These are phyloP conservation scores for Lagenidium giganteum DNA, from an alignment of 352 stramenopile species.

Conservation along the genomic window DNA sequence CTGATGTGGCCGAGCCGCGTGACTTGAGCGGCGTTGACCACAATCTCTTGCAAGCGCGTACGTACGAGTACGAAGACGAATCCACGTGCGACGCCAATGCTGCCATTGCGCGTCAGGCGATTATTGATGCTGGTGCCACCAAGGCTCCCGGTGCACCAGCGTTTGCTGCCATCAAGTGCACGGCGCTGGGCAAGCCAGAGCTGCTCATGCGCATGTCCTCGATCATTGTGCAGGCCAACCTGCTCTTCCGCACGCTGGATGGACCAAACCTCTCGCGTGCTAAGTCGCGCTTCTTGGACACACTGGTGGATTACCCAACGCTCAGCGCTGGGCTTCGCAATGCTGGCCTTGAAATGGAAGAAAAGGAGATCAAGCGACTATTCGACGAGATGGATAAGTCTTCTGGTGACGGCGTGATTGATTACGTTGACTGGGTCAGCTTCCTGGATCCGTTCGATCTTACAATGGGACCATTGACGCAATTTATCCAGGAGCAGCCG, in stretches of 20 bases:
- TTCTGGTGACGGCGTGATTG: constrained; percentile 70
- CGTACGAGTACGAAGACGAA: constrained; percentile 97
- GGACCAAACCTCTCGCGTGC: constrained; percentile 70
- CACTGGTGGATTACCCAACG: constrained; percentile 76
- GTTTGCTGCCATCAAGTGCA: constrained; percentile 97
- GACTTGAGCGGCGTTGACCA: constrained; percentile 75
- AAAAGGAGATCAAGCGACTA: constrained; percentile 59
- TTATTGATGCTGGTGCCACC: constrained; percentile 58
- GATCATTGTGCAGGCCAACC: constrained; percentile 89
- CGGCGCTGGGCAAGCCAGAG: constrained; percentile 94
- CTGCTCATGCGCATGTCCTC: constrained; percentile 93
- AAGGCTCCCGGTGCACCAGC: constrained; percentile 50
- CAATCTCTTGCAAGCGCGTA: constrained; percentile 83
- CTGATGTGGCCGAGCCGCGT: constrained; percentile 79
- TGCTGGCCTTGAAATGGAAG: constrained; percentile 53
- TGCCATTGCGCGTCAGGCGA: constrained; percentile 77
- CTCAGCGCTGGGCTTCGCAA: constrained; percentile 67
- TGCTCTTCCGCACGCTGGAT: constrained; percentile 92
- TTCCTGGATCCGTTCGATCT: constrained; percentile 90
- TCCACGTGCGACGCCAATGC: constrained; percentile 90
- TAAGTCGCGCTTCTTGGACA: constrained; percentile 76
- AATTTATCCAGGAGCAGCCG: constrained; percentile 81
- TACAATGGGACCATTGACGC: constrained; percentile 80
- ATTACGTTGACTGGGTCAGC: constrained; percentile 95
- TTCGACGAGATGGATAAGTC: constrained; percentile 63